A percentile compares a stretch with the other conserved stretches of the same genome.
Conservation (phyloP, 192 early-diverging fungal genomes). For the Coemansia reversa region DNA sequence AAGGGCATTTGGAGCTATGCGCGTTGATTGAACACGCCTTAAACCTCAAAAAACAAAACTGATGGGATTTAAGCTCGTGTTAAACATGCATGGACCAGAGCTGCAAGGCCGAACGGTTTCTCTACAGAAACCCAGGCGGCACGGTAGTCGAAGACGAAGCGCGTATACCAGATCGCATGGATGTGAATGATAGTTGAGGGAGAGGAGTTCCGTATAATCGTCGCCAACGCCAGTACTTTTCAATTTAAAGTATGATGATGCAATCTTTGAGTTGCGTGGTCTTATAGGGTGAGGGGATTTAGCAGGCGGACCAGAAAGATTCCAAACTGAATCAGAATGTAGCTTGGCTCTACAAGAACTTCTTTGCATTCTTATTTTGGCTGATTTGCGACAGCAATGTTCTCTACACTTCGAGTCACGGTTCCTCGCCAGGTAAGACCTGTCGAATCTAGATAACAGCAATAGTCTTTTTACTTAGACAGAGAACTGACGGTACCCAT, state of each 20-base stretch:
- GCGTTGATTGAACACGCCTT: not conserved
- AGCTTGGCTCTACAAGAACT: not conserved
- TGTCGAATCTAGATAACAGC: no score
- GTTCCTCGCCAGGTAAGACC: slow-evolving; percentile 41
- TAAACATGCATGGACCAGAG: not conserved
- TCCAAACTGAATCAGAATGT: not conserved
- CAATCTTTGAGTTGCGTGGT: not conserved
- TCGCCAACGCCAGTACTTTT: no score
- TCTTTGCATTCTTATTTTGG: not conserved
- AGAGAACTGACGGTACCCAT: not conserved
- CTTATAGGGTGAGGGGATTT: not conserved
- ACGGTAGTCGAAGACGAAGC: not conserved
- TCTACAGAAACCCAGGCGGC: not conserved
- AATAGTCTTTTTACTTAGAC: not conserved
- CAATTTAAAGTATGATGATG: no score
- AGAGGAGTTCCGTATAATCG: not conserved
- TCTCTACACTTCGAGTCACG: slow-evolving; percentile 36
- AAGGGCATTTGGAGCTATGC: not conserved
- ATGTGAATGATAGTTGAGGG: not conserved
- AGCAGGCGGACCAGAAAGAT: not conserved
- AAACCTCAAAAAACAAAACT: not conserved
- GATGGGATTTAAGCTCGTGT: not conserved
- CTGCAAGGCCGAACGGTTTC: not conserved
- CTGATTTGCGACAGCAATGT: slow-evolving; percentile 19
- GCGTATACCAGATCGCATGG: not conserved